These are phyloP conservation scores for Parietaria judaica DNA, from an alignment of 306 rosid genomes.

Conservation along the genomic window DNA sequence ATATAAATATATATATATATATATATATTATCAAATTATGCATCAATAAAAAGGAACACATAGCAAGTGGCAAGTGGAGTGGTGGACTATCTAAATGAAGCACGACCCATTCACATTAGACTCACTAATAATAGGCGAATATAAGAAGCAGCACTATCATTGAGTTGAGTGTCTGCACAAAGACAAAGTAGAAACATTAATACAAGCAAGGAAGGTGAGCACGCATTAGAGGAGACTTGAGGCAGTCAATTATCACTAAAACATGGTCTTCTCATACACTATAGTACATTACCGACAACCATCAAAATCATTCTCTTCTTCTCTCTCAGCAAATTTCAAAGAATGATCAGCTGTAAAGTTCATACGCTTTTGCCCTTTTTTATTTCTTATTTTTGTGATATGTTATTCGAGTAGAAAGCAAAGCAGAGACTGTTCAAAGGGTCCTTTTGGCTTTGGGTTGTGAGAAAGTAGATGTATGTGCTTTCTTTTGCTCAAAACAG, in stretches of 20 bases:
- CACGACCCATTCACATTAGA: too few species aligned
- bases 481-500: conserved; percentile 10
- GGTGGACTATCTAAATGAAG: too few species aligned
- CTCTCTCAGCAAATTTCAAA: background rate
- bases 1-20: background rate
- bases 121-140: too few species aligned
- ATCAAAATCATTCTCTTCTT: background rate
- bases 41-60: too few species aligned
- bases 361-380: conserved; percentile 1
- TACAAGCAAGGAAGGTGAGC: too few species aligned
- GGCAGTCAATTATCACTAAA: too few species aligned
- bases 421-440: conserved; percentile 4
- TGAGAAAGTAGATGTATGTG: conserved; percentile 16
- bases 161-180: too few species aligned
- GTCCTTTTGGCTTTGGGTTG: conserved; percentile 21
- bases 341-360: conserved; percentile 20
- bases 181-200: too few species aligned
- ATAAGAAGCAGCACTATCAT: too few species aligned
- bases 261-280: too few species aligned
- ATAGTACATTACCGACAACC: background rate
- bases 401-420: background rate
- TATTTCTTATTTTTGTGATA: background rate
- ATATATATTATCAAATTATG: background rate
- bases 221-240: too few species aligned
- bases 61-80: too few species aligned